phyloP scores from a whole-genome alignment of 2,329 filamentous ascomycete species.

The Alternaria ethzedia region DNA sequence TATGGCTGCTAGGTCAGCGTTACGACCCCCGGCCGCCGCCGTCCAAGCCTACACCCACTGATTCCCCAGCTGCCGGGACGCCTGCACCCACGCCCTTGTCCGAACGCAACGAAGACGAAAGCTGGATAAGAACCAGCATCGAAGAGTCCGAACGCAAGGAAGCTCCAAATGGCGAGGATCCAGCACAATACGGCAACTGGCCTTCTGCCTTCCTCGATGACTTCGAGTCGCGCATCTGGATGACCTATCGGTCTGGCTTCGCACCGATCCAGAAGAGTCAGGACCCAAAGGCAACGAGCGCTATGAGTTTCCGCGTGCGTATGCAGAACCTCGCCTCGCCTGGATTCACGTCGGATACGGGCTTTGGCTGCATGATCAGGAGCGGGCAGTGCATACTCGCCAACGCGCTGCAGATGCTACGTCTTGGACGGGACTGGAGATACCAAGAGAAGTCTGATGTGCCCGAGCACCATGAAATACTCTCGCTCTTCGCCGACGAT shows the following conservation, averaged over 20 bases:
- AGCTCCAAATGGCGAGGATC: slow-evolving; percentile 43
- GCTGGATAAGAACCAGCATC: slow-evolving; percentile 72
- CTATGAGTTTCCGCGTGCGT: slow-evolving; percentile 83
- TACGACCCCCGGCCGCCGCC: slow-evolving; percentile 55
- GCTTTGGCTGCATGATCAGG: slow-evolving; percentile 99
- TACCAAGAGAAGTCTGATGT: slow-evolving; percentile 58
- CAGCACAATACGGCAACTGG: slow-evolving; percentile 67
- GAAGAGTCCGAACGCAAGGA: slow-evolving; percentile 72
- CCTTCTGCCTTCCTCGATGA: slow-evolving; percentile 85
- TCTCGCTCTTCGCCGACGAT: slow-evolving; percentile 87
- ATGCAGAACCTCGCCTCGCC: slow-evolving; percentile 81
- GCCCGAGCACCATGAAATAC: slow-evolving; percentile 70
- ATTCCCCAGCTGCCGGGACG: slow-evolving; percentile 25
- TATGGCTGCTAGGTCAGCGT: slow-evolving; percentile 80
- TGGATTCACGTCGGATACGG: slow-evolving; percentile 90
- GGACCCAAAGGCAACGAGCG: slow-evolving; percentile 72
- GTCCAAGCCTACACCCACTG: slow-evolving; percentile 27
- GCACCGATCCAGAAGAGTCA: slow-evolving; percentile 78
- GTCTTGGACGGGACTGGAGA: slow-evolving; percentile 86
- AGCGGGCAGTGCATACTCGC: slow-evolving; percentile 93
- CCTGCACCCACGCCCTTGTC: slow-evolving; percentile 30
- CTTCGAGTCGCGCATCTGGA: slow-evolving; percentile 92
- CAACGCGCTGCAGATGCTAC: slow-evolving; percentile 76
- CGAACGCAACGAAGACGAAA: slow-evolving; percentile 44
- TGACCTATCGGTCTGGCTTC: slow-evolving; percentile 94